phyloP scores from a whole-genome alignment of 148 eudicot genomes.

The Rhododendron mucronatum region DNA sequence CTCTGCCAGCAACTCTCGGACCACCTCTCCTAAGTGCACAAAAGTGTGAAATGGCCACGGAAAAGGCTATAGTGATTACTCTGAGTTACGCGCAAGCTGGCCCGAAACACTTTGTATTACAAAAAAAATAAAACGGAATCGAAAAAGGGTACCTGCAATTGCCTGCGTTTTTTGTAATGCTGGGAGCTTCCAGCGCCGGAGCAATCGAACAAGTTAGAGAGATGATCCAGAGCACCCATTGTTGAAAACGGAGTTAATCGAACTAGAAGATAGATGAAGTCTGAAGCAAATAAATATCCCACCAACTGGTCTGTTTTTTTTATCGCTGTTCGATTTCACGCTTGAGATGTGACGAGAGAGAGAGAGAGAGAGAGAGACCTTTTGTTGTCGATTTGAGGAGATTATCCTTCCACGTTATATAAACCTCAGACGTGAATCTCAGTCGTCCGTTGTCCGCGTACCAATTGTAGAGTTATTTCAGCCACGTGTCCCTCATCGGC shows the following conservation, averaged over 20 bases:
- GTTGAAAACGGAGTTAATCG: background rate
- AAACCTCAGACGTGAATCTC: background rate
- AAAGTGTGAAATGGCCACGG: no score
- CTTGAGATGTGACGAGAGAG: background rate
- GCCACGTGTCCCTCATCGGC: background rate
- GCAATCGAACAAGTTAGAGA: constrained; percentile 49
- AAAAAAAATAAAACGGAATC: background rate
- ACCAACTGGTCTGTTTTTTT: background rate
- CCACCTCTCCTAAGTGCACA: no score
- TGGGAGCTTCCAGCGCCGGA: constrained; percentile 22
- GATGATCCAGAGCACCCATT: constrained; percentile 69
- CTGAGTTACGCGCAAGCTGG: no score
- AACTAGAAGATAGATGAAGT: background rate
- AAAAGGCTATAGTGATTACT: no score
- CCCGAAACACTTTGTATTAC: no score
- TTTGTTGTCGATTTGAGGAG: background rate
- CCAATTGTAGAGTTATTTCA: background rate
- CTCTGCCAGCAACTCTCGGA: no score
- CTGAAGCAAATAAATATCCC: background rate
- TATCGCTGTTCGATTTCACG: background rate
- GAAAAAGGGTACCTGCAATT: constrained; percentile 40
- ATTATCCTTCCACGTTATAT: background rate
- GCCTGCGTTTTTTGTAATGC: constrained; percentile 38
- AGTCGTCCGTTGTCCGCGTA: background rate
- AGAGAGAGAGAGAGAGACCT: background rate